Evolutionary conservation across 2,329 filamentous ascomycete genomes (phyloP), one percentile per base, ranked within the genome.

Genomic region (Ophiostoma ips): DNA sequence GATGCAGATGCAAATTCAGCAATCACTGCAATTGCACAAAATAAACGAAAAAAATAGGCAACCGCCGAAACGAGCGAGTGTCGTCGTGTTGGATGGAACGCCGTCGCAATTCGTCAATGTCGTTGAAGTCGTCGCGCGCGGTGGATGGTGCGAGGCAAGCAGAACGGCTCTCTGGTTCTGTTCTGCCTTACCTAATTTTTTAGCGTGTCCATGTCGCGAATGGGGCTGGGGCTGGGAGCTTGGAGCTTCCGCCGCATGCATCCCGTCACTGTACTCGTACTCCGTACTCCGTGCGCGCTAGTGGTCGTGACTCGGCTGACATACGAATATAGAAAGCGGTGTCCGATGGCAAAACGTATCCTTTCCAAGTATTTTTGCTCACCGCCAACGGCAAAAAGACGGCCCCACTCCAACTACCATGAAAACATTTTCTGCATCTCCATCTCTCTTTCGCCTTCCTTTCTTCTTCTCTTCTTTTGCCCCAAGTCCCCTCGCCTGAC

Each of bases 401-500:
- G 5, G 40, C 11, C 35, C 53, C 53, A 47, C 50, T 35, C 15
- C 31, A 50, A 49, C 36, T 48, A 50, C 37, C 48, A 50, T 45
- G 51, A 56, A 55, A 55, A 51, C 49, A 48, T 52, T 46, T 48
- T 41, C 36, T 38, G 28, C 40, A 11, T 18, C 12, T 15, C 3
- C 15, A 34, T 2, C 21, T 16, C 3, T 11, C 10, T 16, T 4
- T 11, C 10, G 3, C n/a, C 21, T 41, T 5, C 34, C 18, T 21
- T 11, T 33, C 19, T 30, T 43, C 19, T 53, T 41, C 40, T 61
- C 57, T 58, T 57, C 51, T 55, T 62, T 60, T 60, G 65, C 61
- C 61, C 61, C 65, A 69, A 71, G 78, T 79, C 81, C 82, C 81
- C 87, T 95, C 89, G 89, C 77, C 89, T 87, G 80, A 95, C 54